Evolutionary conservation across 192 early-diverging fungal species (phyloP), one percentile per base, ranked within the genome.

Genomic region (Backusella macrospora): DNA sequence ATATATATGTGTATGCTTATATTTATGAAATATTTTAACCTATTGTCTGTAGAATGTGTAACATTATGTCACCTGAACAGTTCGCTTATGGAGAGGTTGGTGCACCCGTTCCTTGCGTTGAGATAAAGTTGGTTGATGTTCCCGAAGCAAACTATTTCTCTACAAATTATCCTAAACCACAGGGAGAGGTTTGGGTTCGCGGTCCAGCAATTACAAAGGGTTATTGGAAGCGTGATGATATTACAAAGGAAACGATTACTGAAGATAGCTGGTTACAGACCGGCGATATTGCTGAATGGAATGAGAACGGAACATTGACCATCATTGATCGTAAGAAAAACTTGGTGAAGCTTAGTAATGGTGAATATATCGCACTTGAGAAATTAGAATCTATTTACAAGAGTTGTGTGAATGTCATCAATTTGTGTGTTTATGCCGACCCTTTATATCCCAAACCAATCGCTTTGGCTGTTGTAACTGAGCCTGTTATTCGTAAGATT

Each of bases 311-410:
- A 48, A 87, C 87, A 43, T 76, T 98, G 29, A 78, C 82, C n/a
- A 90, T 98, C 66, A 94, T 98, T 77, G 96, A 98, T 80, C 87
- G 96, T 47, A 91, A 89, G 76, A 95, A 95, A 86, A 98, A 97
- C 81, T 87, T 98, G 68, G 91, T 98, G 73, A 98, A 97, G 82
- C 84, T 96, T 73, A 83, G 89, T 9, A 86, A 94, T 78, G 96
- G 94, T 75, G 96, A 96, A 84, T 94, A 92, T 82, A 91, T 98
- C 78, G 97, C 97, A 29, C 83, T 98, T 47, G 97, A 98, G 83
- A 93, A 94, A 78, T 83, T 98, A 29, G 97, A 98, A 82, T 87
- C 93, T 9, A 86, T 92, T 15, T 98, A 98, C 89, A 89, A 91
- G 79, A 88, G 85, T 52, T 88, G 87, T 29, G 47, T 81, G 23